Base-by-base conservation (phyloP, 441 rosid species). In the Mallotus japonicus region DNA sequence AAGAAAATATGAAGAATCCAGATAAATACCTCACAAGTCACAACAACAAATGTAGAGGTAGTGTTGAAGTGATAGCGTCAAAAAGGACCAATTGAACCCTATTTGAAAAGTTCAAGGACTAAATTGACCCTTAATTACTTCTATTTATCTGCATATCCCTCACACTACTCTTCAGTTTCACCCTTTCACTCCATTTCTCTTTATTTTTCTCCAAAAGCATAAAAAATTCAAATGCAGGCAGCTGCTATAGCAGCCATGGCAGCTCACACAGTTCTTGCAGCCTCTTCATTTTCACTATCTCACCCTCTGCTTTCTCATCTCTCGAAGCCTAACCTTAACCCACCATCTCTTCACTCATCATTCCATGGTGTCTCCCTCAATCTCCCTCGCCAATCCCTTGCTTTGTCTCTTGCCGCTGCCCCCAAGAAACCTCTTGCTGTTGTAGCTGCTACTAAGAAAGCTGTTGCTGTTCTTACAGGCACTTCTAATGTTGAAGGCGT, bases 401-500 rank as follows among this genome's bases (percentile, higher is more conserved):
- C 90, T 72, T 57, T 72, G 0, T 79, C 82, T 61, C 70, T 76
- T 4, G 46, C 77, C n/a, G 10, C 81, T 46, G 68, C 72, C 67
- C 67, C 83, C 40, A 86, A 75, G 77, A 74, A 60, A 58, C 65
- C 89, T 0, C 80, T 86, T 56, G 70, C 84, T 3, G 83, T 90
- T 54, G 85, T 87, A 14, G 90, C 91, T 40, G 92, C 85, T 58
- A 46, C 89, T 51, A 92, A 92, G 81, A 92, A 94, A 72, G 97
- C 95, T 10, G 97, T 94, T 0, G 97, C 94, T 14, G 97, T 92
- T 28, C 88, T 94, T 58, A 88, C 83, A 70, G 97, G 99, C 14
- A 83, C 55, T 59, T 90, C 98, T 66, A 60, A 62, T 56, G 97
- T 89, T 32, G 89, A 92, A 86, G 99, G 99, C 77, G 91, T 92